These are phyloP conservation scores for Psilocybe azurescens DNA, from an alignment of 768 basidiomycete species.

Conservation along the genomic window DNA sequence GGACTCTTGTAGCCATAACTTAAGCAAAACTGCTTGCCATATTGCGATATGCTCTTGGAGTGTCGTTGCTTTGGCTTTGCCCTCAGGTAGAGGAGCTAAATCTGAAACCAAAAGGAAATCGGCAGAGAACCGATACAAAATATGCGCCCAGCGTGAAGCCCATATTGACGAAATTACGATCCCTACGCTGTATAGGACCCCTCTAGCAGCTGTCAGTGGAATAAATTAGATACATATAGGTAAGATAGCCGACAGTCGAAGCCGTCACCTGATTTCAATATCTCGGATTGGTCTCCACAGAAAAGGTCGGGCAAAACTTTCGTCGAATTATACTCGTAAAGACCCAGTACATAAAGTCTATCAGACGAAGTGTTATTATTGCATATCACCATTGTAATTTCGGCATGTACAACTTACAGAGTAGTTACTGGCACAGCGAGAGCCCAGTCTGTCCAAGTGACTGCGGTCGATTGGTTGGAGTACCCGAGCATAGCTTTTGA, in stretches of 20 bases:
- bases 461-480: slow-evolving; percentile 1
- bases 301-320: slow-evolving; percentile 6
- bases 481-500: slow-evolving; percentile 15
- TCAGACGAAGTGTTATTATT: background rate
- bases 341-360: slow-evolving; percentile 6
- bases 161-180: background rate
- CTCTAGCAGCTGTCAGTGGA: background rate
- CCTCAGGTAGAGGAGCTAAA: background rate
- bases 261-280: background rate
- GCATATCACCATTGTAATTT: background rate
- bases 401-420: background rate
- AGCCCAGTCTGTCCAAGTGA: slow-evolving; percentile 15
- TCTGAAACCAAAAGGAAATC: background rate
- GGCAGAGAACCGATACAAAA: background rate
- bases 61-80: background rate
- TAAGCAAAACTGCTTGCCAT: background rate
- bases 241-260: too few relatives aligned
- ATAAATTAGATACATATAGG: background rate
- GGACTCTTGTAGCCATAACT: background rate
- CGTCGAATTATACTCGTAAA: slow-evolving; percentile 7
- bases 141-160: background rate
- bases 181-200: background rate
- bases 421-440: slow-evolving; percentile 10
- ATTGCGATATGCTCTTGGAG: background rate
- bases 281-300: background rate